Evolutionary conservation across 2,329 filamentous ascomycete species (phyloP).

Genomic region (Fusarium anguioides): DNA sequence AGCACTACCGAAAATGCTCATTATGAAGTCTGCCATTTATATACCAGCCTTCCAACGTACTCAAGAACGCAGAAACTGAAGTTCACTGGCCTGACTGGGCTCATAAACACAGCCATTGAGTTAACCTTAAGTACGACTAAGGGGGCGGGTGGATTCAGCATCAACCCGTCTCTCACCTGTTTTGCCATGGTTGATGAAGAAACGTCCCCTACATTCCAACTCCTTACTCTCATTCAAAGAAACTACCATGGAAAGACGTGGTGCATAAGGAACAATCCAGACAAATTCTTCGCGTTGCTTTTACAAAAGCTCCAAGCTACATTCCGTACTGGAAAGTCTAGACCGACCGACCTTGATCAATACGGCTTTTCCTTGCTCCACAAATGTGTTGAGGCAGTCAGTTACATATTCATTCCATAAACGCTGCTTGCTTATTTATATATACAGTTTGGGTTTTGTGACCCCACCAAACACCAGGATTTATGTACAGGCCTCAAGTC

Average conservation of each 20-base stretch:
- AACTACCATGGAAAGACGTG: fast-evolving
- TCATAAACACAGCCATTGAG: not conserved
- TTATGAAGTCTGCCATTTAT: not conserved
- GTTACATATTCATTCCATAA: fast-evolving
- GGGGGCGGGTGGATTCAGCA: not conserved
- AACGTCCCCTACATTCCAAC: not conserved
- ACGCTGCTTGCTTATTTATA: not conserved
- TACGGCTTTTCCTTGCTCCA: not conserved
- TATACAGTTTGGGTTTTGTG: not conserved
- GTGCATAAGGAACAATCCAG: not conserved
- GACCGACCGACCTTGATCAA: not conserved
- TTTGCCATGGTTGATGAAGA: not conserved
- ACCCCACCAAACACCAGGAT: not conserved
- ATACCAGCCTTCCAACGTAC: not conserved
- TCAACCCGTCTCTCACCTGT: not conserved
- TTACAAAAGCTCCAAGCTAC: not conserved
- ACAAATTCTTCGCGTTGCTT: fast-evolving
- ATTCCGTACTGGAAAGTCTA: not conserved
- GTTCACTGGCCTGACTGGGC: not conserved
- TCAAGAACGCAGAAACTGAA: fast-evolving
- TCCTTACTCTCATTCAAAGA: fast-evolving
- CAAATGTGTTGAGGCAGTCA: fast-evolving
- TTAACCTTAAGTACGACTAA: not conserved
- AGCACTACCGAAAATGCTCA: not conserved
- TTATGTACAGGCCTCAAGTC: not conserved